Percentiles rank a stretch among this genome's conserved stretches.
Conservation (phyloP, 441 rosid species). For the Adansonia grandidieri region DNA sequence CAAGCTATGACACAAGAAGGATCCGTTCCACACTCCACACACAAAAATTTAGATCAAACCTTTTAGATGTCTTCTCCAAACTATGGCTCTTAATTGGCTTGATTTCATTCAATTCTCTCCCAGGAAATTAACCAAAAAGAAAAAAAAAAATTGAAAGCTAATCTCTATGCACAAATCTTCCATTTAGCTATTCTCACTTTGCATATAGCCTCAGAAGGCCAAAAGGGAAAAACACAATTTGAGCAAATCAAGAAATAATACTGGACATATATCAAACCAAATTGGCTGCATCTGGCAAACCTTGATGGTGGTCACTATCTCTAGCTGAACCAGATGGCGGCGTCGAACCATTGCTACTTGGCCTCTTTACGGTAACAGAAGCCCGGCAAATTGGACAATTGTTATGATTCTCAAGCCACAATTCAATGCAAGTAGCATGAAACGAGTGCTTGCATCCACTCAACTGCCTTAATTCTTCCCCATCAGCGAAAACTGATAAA, state of each 20-base stretch:
- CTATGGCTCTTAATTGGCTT: background rate
- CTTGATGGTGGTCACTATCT: constrained; percentile 66
- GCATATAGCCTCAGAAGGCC: background rate
- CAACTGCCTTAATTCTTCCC: constrained; percentile 59
- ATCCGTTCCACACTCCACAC: too few relatives aligned
- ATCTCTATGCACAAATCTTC: background rate
- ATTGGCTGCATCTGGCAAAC: constrained; percentile 69
- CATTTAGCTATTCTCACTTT: background rate
- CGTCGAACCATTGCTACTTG: constrained; percentile 27
- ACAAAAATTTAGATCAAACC: too few relatives aligned
- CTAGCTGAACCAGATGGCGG: constrained; percentile 33
- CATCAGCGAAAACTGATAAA: constrained; percentile 57
- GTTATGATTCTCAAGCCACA: constrained; percentile 62
- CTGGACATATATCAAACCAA: constrained; percentile 51
- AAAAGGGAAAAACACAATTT: background rate
- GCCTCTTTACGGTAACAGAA: constrained; percentile 41
- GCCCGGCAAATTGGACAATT: constrained; percentile 86
- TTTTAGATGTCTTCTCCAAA: background rate
- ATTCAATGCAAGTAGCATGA: constrained; percentile 64
- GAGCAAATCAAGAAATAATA: background rate
- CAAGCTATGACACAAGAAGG: background rate
- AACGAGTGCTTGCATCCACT: constrained; percentile 74
- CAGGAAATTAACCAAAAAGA: background rate
- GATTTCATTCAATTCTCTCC: background rate
- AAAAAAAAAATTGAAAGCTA: background rate